These are phyloP conservation scores for Fusarium succisae DNA, from an alignment of 2,329 filamentous ascomycete genomes.

Conservation along the genomic window DNA sequence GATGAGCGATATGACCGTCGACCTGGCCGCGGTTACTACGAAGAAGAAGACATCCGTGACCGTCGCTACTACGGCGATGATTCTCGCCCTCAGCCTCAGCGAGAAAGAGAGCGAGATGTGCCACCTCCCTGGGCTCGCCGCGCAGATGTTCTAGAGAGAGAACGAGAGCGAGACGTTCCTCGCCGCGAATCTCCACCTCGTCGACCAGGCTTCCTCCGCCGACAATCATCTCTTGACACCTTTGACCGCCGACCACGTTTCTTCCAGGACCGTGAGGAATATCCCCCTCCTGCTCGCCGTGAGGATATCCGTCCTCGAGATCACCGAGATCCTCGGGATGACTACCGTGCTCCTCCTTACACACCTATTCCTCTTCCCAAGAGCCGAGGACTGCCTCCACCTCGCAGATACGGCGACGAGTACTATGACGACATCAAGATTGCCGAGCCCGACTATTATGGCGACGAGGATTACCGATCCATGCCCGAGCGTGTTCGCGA, in stretches of 20 bases:
- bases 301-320: constrained; percentile 58
- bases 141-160: constrained; percentile 62
- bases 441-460: constrained; percentile 73
- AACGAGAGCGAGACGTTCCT: constrained; percentile 62
- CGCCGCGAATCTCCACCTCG: constrained; percentile 62
- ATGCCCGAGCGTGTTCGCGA: constrained; percentile 69
- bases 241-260: constrained; percentile 74
- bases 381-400: constrained; percentile 67
- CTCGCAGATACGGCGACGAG: constrained; percentile 63
- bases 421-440: constrained; percentile 73
- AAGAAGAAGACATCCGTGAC: constrained; percentile 62
- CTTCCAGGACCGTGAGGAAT: constrained; percentile 68
- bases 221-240: constrained; percentile 90
- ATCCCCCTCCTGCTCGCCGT: constrained; percentile 65
- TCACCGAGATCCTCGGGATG: constrained; percentile 49
- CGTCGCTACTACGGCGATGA: constrained; percentile 66
- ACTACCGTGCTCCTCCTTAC: constrained; percentile 58
- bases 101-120: constrained; percentile 43
- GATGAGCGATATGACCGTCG: constrained; percentile 59
- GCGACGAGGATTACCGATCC: constrained; percentile 76
- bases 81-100: constrained; percentile 49
- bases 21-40: constrained; percentile 52
- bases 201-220: constrained; percentile 75
- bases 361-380: constrained; percentile 76
- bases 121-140: constrained; percentile 61